Conservation (phyloP, 192 early-diverging fungal genomes). For the Coemansia sp. region DNA sequence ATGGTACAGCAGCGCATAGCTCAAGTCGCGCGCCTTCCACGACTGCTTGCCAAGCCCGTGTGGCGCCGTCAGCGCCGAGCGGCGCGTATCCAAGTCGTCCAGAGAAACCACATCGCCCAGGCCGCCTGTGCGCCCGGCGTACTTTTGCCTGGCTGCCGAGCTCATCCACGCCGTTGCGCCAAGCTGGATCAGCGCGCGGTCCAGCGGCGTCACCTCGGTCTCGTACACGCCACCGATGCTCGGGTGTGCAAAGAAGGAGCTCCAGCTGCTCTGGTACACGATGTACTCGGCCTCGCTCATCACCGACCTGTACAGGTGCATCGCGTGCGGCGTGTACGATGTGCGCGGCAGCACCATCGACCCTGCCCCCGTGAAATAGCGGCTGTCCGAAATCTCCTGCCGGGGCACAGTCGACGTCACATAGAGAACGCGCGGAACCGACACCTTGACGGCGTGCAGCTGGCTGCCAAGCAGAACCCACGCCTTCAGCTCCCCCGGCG, state of each 20-base stretch:
- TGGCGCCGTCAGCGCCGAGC: conserved; percentile 24
- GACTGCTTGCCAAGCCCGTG: conserved; percentile 8
- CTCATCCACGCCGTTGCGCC: conserved; percentile 61
- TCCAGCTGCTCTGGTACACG: conserved; percentile 71
- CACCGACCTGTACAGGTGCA: conserved; percentile 77
- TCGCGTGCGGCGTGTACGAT: conserved; percentile 58
- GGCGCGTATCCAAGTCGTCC: conserved; percentile 39
- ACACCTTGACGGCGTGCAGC: conserved; percentile 71
- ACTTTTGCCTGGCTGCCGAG: conserved; percentile 19
- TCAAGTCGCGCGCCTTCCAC: conserved; percentile 48
- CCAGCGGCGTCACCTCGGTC: conserved; percentile 78
- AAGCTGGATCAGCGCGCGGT: conserved; percentile 78
- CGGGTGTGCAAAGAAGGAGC: conserved; percentile 82
- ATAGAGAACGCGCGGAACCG: conserved; percentile 82
- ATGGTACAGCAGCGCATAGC: conserved; percentile 83
- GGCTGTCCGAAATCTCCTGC: conserved; percentile 49
- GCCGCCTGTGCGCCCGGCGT: conserved; percentile 21
- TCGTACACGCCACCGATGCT: conserved; percentile 94
- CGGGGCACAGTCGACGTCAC: conserved; percentile 73
- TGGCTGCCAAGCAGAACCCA: conserved; percentile 78
- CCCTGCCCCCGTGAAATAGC: conserved; percentile 48
- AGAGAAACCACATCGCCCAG: conserved; percentile 30
- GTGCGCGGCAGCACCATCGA: conserved; percentile 73
- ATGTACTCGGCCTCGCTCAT: conserved; percentile 83
- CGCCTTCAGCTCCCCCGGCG: conserved; percentile 82